Percentiles rank a stretch among this genome's conserved stretches.
These are phyloP conservation scores for Corylus americana DNA, from an alignment of 306 rosid species.

Conservation along the genomic window DNA sequence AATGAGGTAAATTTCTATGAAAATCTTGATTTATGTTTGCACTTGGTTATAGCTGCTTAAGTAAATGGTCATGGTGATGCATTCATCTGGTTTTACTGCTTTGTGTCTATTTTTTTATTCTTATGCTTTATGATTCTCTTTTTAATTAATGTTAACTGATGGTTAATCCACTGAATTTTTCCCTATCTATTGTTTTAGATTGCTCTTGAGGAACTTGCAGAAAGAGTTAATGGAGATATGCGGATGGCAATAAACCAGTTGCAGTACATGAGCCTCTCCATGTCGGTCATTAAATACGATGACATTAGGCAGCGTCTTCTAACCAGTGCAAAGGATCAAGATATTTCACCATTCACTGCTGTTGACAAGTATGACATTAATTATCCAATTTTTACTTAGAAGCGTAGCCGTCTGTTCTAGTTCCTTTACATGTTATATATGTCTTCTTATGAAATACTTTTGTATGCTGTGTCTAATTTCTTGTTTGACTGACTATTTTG, in stretches of 20 bases:
- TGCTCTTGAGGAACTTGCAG: slow-evolving; percentile 94
- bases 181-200: slow-evolving; percentile 46
- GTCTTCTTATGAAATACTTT: background rate
- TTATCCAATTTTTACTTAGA: slow-evolving; percentile 1
- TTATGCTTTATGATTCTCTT: background rate
- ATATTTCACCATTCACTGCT: slow-evolving; percentile 93
- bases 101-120: background rate
- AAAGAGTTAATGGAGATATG: slow-evolving; percentile 92
- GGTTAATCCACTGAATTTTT: slow-evolving; percentile 13
- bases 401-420: background rate
- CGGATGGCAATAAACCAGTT: slow-evolving; percentile 94
- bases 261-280: slow-evolving; percentile 92
- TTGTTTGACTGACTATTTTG: slow-evolving; percentile 3
- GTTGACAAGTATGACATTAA: slow-evolving; percentile 75
- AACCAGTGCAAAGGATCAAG: slow-evolving; percentile 83
- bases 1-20: slow-evolving; percentile 61
- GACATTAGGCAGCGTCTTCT: slow-evolving; percentile 76
- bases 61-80: slow-evolving; percentile 10
- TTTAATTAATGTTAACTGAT: background rate
- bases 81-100: background rate
- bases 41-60: slow-evolving; percentile 16
- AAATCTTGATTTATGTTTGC: slow-evolving; percentile 24
- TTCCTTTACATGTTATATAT: background rate
- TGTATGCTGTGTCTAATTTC: background rate
- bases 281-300: slow-evolving; percentile 78